Conservation (phyloP, 1,139 yeast species). For the Wickerhamomyces sp. region DNA sequence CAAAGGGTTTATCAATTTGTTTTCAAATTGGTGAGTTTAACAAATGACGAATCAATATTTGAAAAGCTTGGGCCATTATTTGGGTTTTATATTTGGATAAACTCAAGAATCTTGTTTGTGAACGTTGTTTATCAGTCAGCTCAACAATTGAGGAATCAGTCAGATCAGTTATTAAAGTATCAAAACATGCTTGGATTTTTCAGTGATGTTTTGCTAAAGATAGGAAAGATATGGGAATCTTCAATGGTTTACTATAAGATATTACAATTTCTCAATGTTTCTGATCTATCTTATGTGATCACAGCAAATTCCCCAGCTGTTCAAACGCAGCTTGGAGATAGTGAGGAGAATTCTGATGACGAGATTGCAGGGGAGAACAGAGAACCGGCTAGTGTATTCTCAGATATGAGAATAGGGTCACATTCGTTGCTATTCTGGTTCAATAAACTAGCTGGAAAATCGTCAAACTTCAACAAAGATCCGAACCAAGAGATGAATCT, state of each 20-base stretch:
- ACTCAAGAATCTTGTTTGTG: slow-evolving; percentile 32
- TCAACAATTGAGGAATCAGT: slow-evolving; percentile 15
- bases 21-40: slow-evolving; percentile 9
- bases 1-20: slow-evolving; percentile 22
- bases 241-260: slow-evolving; percentile 29
- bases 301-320: background rate
- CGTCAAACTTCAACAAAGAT: background rate
- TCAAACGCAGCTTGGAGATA: background rate
- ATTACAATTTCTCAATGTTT: slow-evolving; percentile 26
- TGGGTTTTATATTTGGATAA: slow-evolving; percentile 33
- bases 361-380: slow-evolving; percentile 19
- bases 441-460: slow-evolving; percentile 14
- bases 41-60: slow-evolving; percentile 19
- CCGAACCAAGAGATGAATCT: background rate
- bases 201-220: slow-evolving; percentile 22
- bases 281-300: slow-evolving; percentile 25
- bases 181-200: slow-evolving; percentile 24
- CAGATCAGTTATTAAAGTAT: slow-evolving; percentile 8
- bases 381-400: slow-evolving; percentile 24
- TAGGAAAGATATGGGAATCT: slow-evolving; percentile 29
- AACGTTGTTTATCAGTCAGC: slow-evolving; percentile 25
- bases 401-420: slow-evolving; percentile 27
- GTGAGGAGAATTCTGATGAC: slow-evolving; percentile 14
- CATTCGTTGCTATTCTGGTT: slow-evolving; percentile 25
- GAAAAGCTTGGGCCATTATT: slow-evolving; percentile 31